Base-by-base conservation (phyloP, 345 rosid genomes). In the Rhodamnia argentea region DNA sequence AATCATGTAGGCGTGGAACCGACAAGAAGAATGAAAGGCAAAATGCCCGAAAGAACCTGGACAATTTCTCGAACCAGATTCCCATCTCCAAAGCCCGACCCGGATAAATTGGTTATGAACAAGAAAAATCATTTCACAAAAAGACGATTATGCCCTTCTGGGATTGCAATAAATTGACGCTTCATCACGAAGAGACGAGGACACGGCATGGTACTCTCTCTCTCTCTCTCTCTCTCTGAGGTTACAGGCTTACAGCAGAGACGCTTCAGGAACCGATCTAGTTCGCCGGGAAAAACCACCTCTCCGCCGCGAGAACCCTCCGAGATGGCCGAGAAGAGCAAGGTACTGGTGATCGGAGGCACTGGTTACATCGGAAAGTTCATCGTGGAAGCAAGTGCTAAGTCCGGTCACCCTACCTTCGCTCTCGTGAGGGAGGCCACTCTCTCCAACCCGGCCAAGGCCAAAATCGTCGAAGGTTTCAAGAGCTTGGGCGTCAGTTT, bases 321-420 rank as follows among this genome's bases (percentile, higher is more conserved):
- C 75, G 51, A 86, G 82, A 86, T 86, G 88, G 82, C 85, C 14
- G 74, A 27, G 42, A 64, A 64, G 82, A 83, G 83, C 83, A 32
- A 82, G 40, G 64, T 83, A 9, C 85, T 86, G 26, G 52, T 86
- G 52, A 70, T 86, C 12, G 85, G 88, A 23, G 85, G 85, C 60
- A 86, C 88, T 40, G 88, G 88, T 40, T 86, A 86, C 88, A 83
- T 86, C 18, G 88, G 88, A 10, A 86, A 86, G 85, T 62, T 83
- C 88, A 86, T 86, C 62, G 62, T 83, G 24, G 82, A 53, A 44
- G 87, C 85, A 4, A 64, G 82, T 78, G 85, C 59, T 52, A 83
- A 83, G 58, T 81, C 88, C 40, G 88, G 88, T 8, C 88, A 83
- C 54, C 85, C 88, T 8, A 86, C 88, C 32, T 86, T 22, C 47